Base-by-base conservation (phyloP, 768 basidiomycete genomes). In the Kwoniella pini region DNA sequence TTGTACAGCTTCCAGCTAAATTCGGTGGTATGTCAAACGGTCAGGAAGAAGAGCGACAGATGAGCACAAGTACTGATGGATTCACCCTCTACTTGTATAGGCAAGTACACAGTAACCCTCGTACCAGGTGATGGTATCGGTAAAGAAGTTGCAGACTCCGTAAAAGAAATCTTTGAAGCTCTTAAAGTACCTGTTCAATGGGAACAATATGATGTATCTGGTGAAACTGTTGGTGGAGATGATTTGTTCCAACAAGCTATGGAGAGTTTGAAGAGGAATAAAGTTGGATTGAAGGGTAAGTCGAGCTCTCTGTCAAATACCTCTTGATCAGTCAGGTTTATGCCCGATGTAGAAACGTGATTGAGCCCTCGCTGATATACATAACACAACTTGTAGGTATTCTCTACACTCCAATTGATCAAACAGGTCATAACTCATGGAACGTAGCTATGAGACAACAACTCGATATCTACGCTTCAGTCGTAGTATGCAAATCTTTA, bases 391-490 rank as follows among this genome's bases (percentile, higher is more conserved):
- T 15, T 19, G 10, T 60, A 98, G 95, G 96, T 70, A 99, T 98
- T 73, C 88, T 99, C 67, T 97, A 94, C 83, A 99, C 96, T 43
- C 95, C 94, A 67, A 91, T 95, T 70, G 97, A 95, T 54, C 89
- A 90, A 80, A 87, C 87, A 19, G 94, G 92, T 2, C 96, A 99
- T 80, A 92, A 95, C 67, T 98, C 96, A 61, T 99, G 96, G 96
- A 99, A 99, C 78, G 96, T 99, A 60, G 96, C 96, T 65, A 98
- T 99, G 93, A 89, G 96, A 68, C 95, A 98, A 79, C 66, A 95
- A 77, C 89, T 99, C 65, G 96, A 99, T 80, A 98, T 99, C 70
- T 99, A 97, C 80, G 96, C 96, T 22, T 97, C 95, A 10, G 90
- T 98, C 70, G 93, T 97, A 54, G 85, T 98, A 54, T 98, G 95